Evolutionary conservation across 2,329 filamentous ascomycete species (phyloP).

Genomic region (Sporothrix protearum): DNA sequence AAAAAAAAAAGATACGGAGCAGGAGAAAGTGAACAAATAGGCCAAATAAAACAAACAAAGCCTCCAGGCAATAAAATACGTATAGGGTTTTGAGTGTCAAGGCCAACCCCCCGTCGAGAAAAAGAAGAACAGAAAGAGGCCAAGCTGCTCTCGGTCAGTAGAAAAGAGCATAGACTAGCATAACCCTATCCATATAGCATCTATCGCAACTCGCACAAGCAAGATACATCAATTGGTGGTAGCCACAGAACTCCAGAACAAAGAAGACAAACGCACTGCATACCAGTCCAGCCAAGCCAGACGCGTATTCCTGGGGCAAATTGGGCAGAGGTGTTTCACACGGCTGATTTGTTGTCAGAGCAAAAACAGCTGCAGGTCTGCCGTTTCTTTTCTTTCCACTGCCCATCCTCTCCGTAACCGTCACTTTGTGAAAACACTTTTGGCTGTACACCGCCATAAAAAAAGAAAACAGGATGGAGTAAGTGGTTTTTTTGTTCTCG

Average conservation of each 20-base stretch:
- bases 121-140: neutral
- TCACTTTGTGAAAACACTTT: constrained; percentile 12
- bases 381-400: neutral
- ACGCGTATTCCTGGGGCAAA: neutral
- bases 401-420: constrained; percentile 10
- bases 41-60: constrained; percentile 15
- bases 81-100: constrained; percentile 14
- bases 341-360: neutral
- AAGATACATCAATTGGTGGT: constrained; percentile 16
- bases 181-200: constrained; percentile 8
- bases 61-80: constrained; percentile 6
- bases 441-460: constrained; percentile 17
- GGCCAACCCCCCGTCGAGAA: constrained; percentile 3
- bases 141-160: neutral
- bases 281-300: neutral
- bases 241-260: constrained; percentile 19
- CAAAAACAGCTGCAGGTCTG: neutral
- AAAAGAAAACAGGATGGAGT: constrained; percentile 9
- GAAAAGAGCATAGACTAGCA: constrained; percentile 15
- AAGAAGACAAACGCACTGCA: neutral
- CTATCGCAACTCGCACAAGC: neutral
- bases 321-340: neutral
- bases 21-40: constrained; percentile 3
- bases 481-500: constrained; percentile 33
- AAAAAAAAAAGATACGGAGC: constrained; percentile 15